These are phyloP conservation scores for Penicillium freii DNA, from an alignment of 2,329 filamentous ascomycete species.

Conservation along the genomic window DNA sequence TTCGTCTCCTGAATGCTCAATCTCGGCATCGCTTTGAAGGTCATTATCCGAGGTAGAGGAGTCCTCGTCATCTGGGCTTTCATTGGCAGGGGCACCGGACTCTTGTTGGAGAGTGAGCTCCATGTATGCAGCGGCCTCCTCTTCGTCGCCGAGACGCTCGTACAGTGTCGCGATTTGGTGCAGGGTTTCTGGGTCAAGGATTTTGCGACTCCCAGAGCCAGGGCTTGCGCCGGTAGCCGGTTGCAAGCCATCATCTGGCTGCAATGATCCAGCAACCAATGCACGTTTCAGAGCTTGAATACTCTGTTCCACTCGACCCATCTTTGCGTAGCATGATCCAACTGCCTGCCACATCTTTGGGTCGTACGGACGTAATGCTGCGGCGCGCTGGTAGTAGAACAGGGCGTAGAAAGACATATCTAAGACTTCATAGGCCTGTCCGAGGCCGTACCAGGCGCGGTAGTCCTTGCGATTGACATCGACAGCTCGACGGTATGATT, in stretches of 20 bases:
- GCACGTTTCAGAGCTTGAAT: constrained; percentile 95
- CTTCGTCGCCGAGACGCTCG: constrained; percentile 72
- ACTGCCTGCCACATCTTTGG: constrained; percentile 99
- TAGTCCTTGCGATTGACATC: constrained; percentile 96
- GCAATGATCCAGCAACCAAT: constrained; percentile 81
- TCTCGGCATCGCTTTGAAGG: constrained; percentile 36
- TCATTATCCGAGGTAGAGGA: constrained; percentile 36
- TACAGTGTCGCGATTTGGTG: constrained; percentile 89
- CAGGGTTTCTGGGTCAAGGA: constrained; percentile 86
- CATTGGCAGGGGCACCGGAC: constrained; percentile 58
- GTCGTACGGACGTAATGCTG: constrained; percentile 89
- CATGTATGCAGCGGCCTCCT: constrained; percentile 90
- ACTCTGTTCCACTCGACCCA: constrained; percentile 80
- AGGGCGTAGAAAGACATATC: constrained; percentile 97
- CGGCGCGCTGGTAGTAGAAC: constrained; percentile 96
- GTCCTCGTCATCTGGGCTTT: constrained; percentile 31
- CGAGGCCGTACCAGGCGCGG: constrained; percentile 94
- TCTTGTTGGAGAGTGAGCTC: constrained; percentile 92
- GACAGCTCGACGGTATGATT: constrained; percentile 91
- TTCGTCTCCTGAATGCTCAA: constrained; percentile 34
- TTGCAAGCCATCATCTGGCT: constrained; percentile 49
- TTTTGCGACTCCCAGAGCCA: constrained; percentile 33
- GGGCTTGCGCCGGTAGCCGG: constrained; percentile 15
- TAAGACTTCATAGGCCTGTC: constrained; percentile 94
- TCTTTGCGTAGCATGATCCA: constrained; percentile 85